Evolutionary conservation across 225 moss, liverwort and hornwort species (phyloP).

Genomic region (Climacium dendroides): DNA sequence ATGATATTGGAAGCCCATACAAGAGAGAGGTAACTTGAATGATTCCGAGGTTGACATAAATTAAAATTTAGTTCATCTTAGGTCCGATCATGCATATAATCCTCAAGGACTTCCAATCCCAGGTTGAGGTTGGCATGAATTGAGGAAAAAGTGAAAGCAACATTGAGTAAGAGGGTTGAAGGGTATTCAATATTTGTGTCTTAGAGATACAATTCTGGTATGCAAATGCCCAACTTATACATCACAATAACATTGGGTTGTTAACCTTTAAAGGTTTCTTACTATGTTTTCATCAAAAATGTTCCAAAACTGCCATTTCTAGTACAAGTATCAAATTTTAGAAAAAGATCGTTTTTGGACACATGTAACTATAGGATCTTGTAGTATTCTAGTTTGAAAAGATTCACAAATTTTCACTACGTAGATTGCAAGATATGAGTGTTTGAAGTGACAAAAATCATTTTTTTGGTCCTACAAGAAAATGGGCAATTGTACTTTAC

Average conservation of each 20-base stretch:
- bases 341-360: too few species aligned
- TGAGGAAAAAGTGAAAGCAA: not conserved
- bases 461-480: too few species aligned
- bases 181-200: not conserved
- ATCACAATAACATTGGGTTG: not conserved
- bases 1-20: not conserved
- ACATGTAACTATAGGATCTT: too few species aligned
- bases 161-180: not conserved
- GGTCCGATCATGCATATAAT: rapidly evolving
- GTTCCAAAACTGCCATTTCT: too few species aligned
- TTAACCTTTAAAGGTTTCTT: too few species aligned
- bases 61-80: not conserved
- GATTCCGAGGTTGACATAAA: rapidly evolving
- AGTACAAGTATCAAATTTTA: too few species aligned
- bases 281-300: too few species aligned
- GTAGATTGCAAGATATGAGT: too few species aligned
- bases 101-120: not conserved
- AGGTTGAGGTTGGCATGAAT: not conserved
- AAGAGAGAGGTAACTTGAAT: not conserved
- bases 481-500: too few species aligned
- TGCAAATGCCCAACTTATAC: not conserved
- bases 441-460: too few species aligned
- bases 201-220: rapidly evolving
- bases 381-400: too few species aligned
- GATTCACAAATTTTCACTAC: too few species aligned